Evolutionary conservation across 345 rosid species (phyloP), one percentile per base, ranked within the genome.

Genomic region (Acer campestre): DNA sequence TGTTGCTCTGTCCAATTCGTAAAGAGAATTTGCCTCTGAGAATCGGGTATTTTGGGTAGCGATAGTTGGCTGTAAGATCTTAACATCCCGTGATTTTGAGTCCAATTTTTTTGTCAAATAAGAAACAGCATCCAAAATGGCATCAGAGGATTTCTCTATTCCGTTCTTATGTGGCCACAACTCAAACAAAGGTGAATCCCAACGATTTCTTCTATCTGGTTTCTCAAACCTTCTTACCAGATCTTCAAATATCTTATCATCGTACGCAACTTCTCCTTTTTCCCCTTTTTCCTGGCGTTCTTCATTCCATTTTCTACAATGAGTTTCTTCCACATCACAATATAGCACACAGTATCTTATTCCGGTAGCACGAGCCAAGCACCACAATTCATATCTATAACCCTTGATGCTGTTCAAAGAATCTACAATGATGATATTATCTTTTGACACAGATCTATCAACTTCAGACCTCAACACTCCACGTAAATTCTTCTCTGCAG

Each of bases 111-210:
- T 90, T 3, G 98, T 97, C 70, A 93, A 79, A 85, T 97, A 93
- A 0, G 89, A 86, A 85, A 97, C 93, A 46, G 93, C 94, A 66
- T 94, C 98, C 46, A 49, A 13, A 35, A 94, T 87, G 76, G 91
- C 90, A 75, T 87, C 79, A 56, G 93, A 89, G 27, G 89, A 88
- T 77, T 89, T 89, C 64, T 84, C 87, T 61, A 91, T 86, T 23
- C 83, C 91, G 25, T 90, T 92, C 51, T 73, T 85, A 71, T 61
- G 71, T 7, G 98, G 95, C 84, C 79, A 85, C 61, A 96, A 75
- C 81, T 94, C 97, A 65, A 93, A 97, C 80, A 93, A 85, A 35
- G 99, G 98, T 1, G 98, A 94, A 83, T 96, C 99, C 99, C 99
- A 97, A 0, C 98, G 86, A 80, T 88, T 97, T 77, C 98, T 89